phyloP scores from a whole-genome alignment of 371 early-diverging fungal species.

The Rhizopus arrhizus region DNA sequence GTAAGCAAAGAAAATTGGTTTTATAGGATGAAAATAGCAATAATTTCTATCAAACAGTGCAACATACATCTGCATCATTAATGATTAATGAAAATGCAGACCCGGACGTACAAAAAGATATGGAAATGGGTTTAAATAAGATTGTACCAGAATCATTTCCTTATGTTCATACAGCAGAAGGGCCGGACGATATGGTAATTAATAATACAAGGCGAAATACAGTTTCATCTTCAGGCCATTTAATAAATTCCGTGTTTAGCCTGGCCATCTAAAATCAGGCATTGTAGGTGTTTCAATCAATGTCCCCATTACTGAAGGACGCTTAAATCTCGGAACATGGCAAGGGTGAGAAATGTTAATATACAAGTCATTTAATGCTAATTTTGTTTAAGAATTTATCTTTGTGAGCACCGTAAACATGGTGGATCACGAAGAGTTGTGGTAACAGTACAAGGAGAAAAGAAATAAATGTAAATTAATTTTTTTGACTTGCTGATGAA shows the following conservation, averaged over 20 bases:
- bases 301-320: constrained; percentile 84
- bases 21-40: neutral
- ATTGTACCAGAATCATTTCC: constrained; percentile 71
- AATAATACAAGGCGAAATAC: too few species aligned
- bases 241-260: constrained; percentile 44
- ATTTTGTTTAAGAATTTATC: neutral
- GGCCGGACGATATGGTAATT: constrained; percentile 56
- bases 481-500: neutral
- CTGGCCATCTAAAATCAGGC: constrained; percentile 87
- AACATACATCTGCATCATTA: constrained; percentile 89
- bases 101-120: constrained; percentile 69
- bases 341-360: constrained; percentile 69
- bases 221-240: neutral
- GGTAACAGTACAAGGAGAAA: constrained; percentile 77
- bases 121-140: constrained; percentile 68
- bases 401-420: constrained; percentile 42
- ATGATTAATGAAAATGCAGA: constrained; percentile 88
- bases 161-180: constrained; percentile 82
- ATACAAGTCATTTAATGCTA: constrained; percentile 40
- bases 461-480: constrained; percentile 10
- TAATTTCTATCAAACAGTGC: constrained; percentile 50
- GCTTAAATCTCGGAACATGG: constrained; percentile 81
- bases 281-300: constrained; percentile 85
- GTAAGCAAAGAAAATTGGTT: constrained; percentile 42
- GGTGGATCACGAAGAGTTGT: constrained; percentile 68